phyloP scores from a whole-genome alignment of 495 filamentous ascomycete species.

The Penicillium goetzii region DNA sequence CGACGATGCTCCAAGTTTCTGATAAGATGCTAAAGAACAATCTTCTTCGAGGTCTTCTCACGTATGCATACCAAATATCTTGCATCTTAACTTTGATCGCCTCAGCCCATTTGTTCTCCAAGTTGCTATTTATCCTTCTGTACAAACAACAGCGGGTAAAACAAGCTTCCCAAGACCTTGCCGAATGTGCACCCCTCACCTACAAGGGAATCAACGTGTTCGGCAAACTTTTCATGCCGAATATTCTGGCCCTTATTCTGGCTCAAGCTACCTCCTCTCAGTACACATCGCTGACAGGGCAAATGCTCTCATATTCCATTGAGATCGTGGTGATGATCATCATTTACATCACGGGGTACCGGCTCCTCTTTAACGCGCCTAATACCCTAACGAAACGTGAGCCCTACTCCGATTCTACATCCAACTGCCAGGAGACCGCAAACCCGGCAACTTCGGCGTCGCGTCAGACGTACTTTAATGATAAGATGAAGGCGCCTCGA shows the following conservation, averaged over 20 bases:
- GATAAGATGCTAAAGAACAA: background rate
- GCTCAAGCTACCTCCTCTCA: background rate
- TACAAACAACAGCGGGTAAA: background rate
- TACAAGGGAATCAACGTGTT: background rate
- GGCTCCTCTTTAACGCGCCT: background rate
- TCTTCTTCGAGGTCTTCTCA: background rate
- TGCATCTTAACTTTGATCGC: background rate
- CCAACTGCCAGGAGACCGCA: no score
- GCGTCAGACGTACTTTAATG: no score
- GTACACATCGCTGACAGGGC: background rate
- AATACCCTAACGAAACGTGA: no score
- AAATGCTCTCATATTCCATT: background rate
- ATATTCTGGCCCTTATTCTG: background rate
- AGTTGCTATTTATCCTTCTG: background rate
- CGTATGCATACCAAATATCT: background rate
- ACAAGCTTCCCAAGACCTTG: background rate
- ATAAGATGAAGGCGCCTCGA: background rate
- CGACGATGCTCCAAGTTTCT: background rate
- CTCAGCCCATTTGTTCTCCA: background rate
- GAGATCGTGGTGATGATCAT: background rate
- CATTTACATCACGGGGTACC: background rate
- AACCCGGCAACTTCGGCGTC: background rate
- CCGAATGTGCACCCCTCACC: background rate
- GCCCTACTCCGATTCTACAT: background rate
- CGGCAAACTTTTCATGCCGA: background rate